These are phyloP conservation scores for Marasmius tenuissimus DNA, from an alignment of 1,284 basidiomycete species.

Conservation along the genomic window DNA sequence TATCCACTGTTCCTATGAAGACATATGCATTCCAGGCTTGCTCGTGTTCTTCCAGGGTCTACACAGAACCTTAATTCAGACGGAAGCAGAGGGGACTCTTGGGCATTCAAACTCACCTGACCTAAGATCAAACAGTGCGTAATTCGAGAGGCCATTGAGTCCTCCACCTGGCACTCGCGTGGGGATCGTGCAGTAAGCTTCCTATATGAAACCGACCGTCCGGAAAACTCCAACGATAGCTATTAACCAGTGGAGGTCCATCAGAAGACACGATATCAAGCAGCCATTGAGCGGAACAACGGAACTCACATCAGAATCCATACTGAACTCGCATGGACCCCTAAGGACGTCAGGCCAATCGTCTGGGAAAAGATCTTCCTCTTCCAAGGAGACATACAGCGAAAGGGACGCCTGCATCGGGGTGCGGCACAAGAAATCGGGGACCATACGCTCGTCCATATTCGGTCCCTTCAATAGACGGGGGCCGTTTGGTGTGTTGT, in stretches of 20 bases:
- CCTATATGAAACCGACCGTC: constrained; percentile 25
- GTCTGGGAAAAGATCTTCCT: constrained; percentile 20
- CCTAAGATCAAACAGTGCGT: constrained; percentile 37
- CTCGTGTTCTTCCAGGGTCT: constrained; percentile 46
- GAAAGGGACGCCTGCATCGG: constrained; percentile 44
- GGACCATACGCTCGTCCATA: neutral
- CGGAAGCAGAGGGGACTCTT: neutral
- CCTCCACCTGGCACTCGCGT: neutral
- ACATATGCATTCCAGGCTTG: constrained; percentile 47
- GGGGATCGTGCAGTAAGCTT: constrained; percentile 16
- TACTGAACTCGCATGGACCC: constrained; percentile 8
- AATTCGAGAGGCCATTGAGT: constrained; percentile 18
- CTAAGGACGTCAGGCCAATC: constrained; percentile 7
- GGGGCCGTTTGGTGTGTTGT: neutral
- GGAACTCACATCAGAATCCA: constrained; percentile 18
- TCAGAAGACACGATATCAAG: neutral
- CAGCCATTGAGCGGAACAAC: neutral
- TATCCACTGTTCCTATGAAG: constrained; percentile 39
- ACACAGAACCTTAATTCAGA: neutral
- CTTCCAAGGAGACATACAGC: constrained; percentile 35
- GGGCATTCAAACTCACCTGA: constrained; percentile 29
- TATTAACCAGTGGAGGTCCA: neutral
- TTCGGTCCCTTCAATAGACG: neutral
- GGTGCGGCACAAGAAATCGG: constrained; percentile 34
- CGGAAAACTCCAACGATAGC: constrained; percentile 11